Conservation (phyloP, 495 filamentous ascomycete genomes). For the Neurospora terricola region DNA sequence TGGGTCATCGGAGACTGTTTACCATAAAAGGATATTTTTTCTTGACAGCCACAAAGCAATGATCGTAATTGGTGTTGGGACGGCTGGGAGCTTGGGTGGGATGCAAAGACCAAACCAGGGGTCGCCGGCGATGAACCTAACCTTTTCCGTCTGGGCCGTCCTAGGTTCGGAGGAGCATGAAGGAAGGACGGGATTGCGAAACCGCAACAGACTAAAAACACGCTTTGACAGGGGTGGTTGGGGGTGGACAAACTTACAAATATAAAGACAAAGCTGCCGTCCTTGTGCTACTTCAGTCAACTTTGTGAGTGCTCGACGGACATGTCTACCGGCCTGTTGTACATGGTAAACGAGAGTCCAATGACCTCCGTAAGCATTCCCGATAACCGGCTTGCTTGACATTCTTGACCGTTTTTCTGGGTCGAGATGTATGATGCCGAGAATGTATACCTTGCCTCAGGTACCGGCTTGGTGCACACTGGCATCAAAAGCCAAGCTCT, state of each 20-base stretch:
- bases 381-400: neutral
- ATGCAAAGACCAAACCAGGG: neutral
- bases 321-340: neutral
- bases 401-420: neutral
- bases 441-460: neutral
- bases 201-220: neutral
- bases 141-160: neutral
- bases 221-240: neutral
- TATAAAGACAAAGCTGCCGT: neutral
- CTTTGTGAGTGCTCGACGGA: neutral
- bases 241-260: neutral
- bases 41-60: neutral
- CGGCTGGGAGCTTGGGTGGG: neutral
- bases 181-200: neutral
- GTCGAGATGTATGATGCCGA: neutral
- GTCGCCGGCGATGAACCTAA: neutral
- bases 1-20: neutral
- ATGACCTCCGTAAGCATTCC: neutral
- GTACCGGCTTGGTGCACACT: neutral
- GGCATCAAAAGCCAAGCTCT: neutral
- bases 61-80: neutral
- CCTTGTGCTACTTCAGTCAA: neutral
- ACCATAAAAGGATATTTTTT: neutral
- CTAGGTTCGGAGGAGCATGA: neutral
- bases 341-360: neutral